Base-by-base conservation (phyloP, 2,329 filamentous ascomycete genomes). In the Leptoxyphium fumago region DNA sequence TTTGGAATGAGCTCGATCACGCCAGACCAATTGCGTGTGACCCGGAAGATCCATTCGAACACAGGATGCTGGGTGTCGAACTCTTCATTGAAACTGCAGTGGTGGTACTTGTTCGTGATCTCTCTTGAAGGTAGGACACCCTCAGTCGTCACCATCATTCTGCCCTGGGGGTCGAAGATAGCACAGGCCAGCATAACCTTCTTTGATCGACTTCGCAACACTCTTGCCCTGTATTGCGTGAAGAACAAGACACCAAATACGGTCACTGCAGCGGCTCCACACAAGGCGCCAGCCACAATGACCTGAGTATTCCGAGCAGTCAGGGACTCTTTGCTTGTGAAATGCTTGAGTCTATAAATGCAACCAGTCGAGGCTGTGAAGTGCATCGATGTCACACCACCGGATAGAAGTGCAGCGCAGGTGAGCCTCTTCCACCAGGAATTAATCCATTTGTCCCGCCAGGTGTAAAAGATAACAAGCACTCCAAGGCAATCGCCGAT, bases 11-110 rank as follows among this genome's bases (percentile, higher is more conserved):
- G 67, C 39, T 77, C 74, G 44, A 70, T 70, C 21, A 94, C 72
- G 36, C 76, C 73, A 7, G 64, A 58, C 87, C 87, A 94, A 60
- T 87, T 82, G 46, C 79, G 74, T 6, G 83, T 84, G 2, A 85
- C 83, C 45, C 83, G 76, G 57, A 84, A 93, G 55, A 91, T 80
- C 87, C 87, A 94, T 41, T 87, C 77, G 61, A 91, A 94, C 1
- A 88, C 77, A 0, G 83, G 77, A 57, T 94, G 85, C 0, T 77
- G 75, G 18, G 78, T 78, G 45, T 78, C 78, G 55, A 94, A 88
- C 11, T 80, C 75, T 47, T 93, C 84, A 47, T 80, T 77, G 43
- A 80, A 75, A 26, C 76, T 78, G 58, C 64, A 49, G 51, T 62
- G 79, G 34, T 84, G 64, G 58, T 85, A 86, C 11, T 79, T 79